Evolutionary conservation across 768 basidiomycete species (phyloP).

Genomic region (Mycena crocata): DNA sequence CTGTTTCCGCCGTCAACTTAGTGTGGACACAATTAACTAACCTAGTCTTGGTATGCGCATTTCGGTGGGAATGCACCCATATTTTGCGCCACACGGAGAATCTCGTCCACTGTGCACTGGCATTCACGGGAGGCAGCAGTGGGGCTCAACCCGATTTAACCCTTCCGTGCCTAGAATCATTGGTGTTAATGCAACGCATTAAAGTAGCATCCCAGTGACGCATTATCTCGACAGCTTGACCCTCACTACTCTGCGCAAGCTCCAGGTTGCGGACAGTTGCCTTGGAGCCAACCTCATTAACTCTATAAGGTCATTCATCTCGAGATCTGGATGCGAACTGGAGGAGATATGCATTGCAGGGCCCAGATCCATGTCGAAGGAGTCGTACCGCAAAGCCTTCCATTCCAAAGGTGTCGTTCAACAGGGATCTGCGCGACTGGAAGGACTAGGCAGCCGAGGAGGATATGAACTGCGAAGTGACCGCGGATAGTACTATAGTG

Average conservation of each 20-base stretch:
- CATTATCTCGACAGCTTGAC: background rate
- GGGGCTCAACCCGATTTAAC: background rate
- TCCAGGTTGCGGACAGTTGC: background rate
- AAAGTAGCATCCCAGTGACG: background rate
- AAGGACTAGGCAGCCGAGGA: too few relatives aligned
- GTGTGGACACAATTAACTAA: conserved; percentile 15
- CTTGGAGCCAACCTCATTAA: background rate
- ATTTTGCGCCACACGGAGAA: background rate
- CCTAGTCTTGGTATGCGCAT: background rate
- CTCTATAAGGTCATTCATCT: background rate
- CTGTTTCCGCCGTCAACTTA: background rate
- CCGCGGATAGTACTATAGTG: too few relatives aligned
- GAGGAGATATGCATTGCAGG: background rate
- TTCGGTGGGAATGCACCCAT: background rate
- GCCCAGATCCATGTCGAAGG: too few relatives aligned
- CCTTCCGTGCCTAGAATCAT: background rate
- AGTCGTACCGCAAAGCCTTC: too few relatives aligned
- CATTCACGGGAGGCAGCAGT: rapidly evolving
- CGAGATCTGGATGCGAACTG: background rate
- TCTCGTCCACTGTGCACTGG: background rate
- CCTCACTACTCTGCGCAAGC: background rate
- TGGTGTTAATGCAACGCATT: background rate
- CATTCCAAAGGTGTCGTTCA: too few relatives aligned
- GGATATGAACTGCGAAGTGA: too few relatives aligned
- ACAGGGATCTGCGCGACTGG: too few relatives aligned